Evolutionary conservation across 2,329 filamentous ascomycete species (phyloP).

Genomic region (Fusarium piperis): DNA sequence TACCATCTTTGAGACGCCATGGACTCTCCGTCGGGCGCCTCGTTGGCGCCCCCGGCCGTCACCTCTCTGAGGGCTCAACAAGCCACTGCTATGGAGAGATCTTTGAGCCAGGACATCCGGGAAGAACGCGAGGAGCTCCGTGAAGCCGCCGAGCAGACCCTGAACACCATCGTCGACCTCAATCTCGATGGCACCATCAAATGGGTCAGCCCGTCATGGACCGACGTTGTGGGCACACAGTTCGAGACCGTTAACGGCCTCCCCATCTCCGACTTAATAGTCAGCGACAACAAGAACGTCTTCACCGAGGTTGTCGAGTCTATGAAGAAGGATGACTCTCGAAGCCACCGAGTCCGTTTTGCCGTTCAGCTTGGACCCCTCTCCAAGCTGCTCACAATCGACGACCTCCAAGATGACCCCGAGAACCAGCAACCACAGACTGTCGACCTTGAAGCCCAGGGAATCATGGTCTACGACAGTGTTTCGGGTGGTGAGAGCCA

Average conservation of each 20-base stretch:
- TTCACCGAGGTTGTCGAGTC: conserved; percentile 87
- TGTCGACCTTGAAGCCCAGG: conserved; percentile 91
- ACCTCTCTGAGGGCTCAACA: conserved; percentile 61
- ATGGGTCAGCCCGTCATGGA: conserved; percentile 98
- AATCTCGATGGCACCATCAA: conserved; percentile 89
- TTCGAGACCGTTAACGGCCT: conserved; percentile 78
- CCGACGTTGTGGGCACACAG: conserved; percentile 86
- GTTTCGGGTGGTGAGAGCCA: conserved; percentile 88
- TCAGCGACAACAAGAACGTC: conserved; percentile 78
- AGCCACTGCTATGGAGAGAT: conserved; percentile 66
- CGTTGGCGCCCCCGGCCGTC: conserved; percentile 64
- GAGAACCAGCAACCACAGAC: conserved; percentile 53
- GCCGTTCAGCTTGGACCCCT: conserved; percentile 74
- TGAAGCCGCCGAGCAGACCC: conserved; percentile 93
- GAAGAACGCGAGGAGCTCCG: conserved; percentile 94
- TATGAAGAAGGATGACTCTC: conserved; percentile 92
- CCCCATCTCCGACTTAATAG: conserved; percentile 81
- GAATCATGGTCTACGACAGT: conserved; percentile 97
- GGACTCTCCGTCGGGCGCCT: conserved; percentile 50
- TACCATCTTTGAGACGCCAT: conserved; percentile 40
- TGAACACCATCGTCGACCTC: conserved; percentile 96
- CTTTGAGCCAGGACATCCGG: conserved; percentile 88
- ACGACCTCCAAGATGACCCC: conserved; percentile 51
- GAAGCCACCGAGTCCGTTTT: conserved; percentile 90
- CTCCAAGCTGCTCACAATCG: conserved; percentile 68